phyloP scores from a whole-genome alignment of 371 early-diverging fungal genomes.

The Encephalitozoon cuniculi region DNA sequence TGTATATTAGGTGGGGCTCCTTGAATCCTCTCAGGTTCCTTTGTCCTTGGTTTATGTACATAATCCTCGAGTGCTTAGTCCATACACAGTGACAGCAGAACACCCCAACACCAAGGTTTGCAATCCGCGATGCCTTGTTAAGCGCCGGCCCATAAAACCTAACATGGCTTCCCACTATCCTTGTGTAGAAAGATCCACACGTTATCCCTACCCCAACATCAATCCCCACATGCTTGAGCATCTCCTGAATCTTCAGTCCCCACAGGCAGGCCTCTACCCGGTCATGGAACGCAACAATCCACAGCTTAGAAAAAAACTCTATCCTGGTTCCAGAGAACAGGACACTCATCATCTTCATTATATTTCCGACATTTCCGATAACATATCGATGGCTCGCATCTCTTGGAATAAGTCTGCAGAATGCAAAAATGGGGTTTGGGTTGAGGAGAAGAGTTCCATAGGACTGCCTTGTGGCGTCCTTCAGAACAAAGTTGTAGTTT shows the following conservation, averaged over 20 bases:
- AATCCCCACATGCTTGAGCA: not conserved
- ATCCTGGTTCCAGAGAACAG: conserved; percentile 3
- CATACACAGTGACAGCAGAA: conserved; percentile 31
- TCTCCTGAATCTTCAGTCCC: conserved; percentile 5
- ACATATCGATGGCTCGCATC: not conserved
- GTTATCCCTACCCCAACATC: conserved; percentile 31
- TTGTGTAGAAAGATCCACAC: conserved; percentile 11
- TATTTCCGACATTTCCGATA: not conserved
- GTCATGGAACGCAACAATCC: conserved; percentile 14
- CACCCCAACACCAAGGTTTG: conserved; percentile 22
- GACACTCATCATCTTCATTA: conserved; percentile 5
- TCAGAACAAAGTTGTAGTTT: not conserved
- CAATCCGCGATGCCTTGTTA: conserved; percentile 15
- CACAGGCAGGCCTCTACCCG: not conserved
- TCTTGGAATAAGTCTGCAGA: not conserved
- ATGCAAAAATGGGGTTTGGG: conserved; percentile 6
- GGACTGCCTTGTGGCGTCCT: not conserved
- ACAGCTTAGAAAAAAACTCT: not conserved
- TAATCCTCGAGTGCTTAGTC: not conserved
- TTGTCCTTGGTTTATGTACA: conserved; percentile 12
- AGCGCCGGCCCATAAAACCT: conserved; percentile 26
- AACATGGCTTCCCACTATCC: not conserved
- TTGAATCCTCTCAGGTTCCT: conserved; percentile 16
- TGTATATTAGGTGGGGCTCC: conserved; percentile 4
- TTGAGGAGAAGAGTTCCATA: not conserved